phyloP scores from a whole-genome alignment of 1,284 basidiomycete species.

The Boletus semigastroideus region DNA sequence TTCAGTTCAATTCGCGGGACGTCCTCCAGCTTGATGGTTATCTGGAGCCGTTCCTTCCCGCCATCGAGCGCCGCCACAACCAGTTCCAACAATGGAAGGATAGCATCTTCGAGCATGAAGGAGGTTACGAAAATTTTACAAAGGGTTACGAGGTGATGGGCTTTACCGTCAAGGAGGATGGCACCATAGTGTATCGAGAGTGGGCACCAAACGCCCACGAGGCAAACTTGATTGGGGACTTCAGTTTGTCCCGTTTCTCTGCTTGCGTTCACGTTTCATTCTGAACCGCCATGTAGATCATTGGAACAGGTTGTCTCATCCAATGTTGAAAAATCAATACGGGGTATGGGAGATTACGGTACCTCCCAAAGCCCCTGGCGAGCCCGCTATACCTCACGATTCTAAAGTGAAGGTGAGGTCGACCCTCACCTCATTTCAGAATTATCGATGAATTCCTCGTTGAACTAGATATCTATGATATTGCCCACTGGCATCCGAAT shows the following conservation, averaged over 20 bases:
- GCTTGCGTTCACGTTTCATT: neutral
- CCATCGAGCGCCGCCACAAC: slow-evolving; percentile 72
- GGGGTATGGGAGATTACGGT: slow-evolving; percentile 92
- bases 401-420: slow-evolving; percentile 82
- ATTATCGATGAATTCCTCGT: neutral
- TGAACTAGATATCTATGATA: slow-evolving; percentile 79
- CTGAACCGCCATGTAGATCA: slow-evolving; percentile 54
- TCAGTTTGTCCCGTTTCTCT: slow-evolving; percentile 65
- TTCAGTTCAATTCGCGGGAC: slow-evolving; percentile 51
- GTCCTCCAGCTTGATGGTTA: slow-evolving; percentile 67
- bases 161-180: slow-evolving; percentile 69
- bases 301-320: slow-evolving; percentile 85
- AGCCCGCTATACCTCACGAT: slow-evolving; percentile 89
- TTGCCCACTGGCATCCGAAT: slow-evolving; percentile 75
- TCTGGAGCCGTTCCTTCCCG: slow-evolving; percentile 73
- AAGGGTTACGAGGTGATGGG: slow-evolving; percentile 88
- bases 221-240: slow-evolving; percentile 91
- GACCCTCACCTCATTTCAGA: neutral
- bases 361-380: slow-evolving; percentile 67
- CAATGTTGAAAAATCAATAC: slow-evolving; percentile 84
- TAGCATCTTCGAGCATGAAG: slow-evolving; percentile 73
- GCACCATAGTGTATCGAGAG: slow-evolving; percentile 84
- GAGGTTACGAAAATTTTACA: slow-evolving; percentile 88
- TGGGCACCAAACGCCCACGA: slow-evolving; percentile 92
- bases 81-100: slow-evolving; percentile 75